Evolutionary conservation across 129 eudicot species (phyloP).

Genomic region (Pulicaria dysenterica): DNA sequence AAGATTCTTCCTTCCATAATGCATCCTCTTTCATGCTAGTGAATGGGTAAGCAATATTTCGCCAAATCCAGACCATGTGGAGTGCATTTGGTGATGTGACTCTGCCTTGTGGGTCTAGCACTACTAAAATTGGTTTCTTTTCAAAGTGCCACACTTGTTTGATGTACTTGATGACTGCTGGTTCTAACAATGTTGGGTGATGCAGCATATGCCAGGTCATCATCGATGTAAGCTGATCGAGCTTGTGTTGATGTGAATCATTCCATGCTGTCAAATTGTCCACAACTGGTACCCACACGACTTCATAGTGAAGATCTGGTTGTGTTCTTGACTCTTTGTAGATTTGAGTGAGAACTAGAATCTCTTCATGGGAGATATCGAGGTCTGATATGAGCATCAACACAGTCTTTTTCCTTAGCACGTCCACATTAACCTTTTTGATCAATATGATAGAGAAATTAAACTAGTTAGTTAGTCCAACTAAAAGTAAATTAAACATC

Average conservation of each 20-base stretch:
- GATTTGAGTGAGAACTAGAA: constrained; percentile 53
- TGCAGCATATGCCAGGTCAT: constrained; percentile 86
- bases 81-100: constrained; percentile 68
- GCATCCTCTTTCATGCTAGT: constrained; percentile 54
- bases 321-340: constrained; percentile 66
- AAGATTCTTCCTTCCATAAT: constrained; percentile 72
- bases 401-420: constrained; percentile 63
- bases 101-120: constrained; percentile 80
- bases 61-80: constrained; percentile 94
- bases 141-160: constrained; percentile 74
- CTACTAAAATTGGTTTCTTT: constrained; percentile 67
- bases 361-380: constrained; percentile 63
- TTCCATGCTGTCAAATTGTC: constrained; percentile 57
- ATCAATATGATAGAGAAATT: constrained; percentile 3
- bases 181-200: constrained; percentile 71
- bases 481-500: constrained; percentile 17
- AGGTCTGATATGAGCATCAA: constrained; percentile 79
- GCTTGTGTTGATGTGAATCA: constrained; percentile 56
- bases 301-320: constrained; percentile 56
- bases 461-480: not conserved
- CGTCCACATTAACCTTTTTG: constrained; percentile 65
- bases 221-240: constrained; percentile 58
- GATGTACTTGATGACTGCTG: constrained; percentile 69
- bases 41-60: constrained; percentile 77
- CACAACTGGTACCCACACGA: constrained; percentile 82